Evolutionary conservation across 1,284 basidiomycete genomes (phyloP).

Genomic region (Malassezia restricta): DNA sequence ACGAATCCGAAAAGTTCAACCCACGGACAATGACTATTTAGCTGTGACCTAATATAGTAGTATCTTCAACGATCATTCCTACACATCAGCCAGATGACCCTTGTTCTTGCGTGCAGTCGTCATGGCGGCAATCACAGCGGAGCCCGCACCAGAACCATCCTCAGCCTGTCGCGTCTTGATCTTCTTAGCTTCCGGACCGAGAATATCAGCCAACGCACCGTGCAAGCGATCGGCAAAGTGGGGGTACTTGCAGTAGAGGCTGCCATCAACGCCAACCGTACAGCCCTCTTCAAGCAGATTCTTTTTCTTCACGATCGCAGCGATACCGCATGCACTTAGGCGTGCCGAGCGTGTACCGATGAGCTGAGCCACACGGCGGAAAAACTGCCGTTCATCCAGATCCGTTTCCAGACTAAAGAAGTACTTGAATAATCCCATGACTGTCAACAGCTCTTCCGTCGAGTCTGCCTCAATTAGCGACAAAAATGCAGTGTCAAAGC

Average conservation of each 20-base stretch:
- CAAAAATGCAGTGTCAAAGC: constrained; percentile 90
- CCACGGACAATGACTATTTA: neutral
- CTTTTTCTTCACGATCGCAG: constrained; percentile 41
- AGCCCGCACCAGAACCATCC: constrained; percentile 41
- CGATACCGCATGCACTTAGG: constrained; percentile 40
- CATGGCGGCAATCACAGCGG: constrained; percentile 44
- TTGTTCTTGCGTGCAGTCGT: constrained; percentile 32
- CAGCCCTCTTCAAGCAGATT: constrained; percentile 36
- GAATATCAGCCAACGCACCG: constrained; percentile 42
- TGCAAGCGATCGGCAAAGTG: constrained; percentile 39
- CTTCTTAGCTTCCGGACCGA: constrained; percentile 36
- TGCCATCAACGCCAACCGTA: constrained; percentile 38
- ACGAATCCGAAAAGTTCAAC: constrained; percentile 2
- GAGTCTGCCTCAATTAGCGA: constrained; percentile 94
- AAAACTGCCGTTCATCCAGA: constrained; percentile 38
- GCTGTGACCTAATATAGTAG: neutral
- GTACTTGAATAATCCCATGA: constrained; percentile 76
- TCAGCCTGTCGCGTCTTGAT: constrained; percentile 40
- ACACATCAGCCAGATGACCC: constrained; percentile 25
- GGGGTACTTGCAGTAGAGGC: constrained; percentile 41
- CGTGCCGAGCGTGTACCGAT: constrained; percentile 43
- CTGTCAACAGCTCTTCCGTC: constrained; percentile 92
- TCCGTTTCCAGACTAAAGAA: constrained; percentile 44
- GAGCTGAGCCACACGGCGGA: constrained; percentile 59
- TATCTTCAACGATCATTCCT: constrained; percentile 11